Conservation (phyloP, 2,329 filamentous ascomycete species). For the Cytospora piceicola region DNA sequence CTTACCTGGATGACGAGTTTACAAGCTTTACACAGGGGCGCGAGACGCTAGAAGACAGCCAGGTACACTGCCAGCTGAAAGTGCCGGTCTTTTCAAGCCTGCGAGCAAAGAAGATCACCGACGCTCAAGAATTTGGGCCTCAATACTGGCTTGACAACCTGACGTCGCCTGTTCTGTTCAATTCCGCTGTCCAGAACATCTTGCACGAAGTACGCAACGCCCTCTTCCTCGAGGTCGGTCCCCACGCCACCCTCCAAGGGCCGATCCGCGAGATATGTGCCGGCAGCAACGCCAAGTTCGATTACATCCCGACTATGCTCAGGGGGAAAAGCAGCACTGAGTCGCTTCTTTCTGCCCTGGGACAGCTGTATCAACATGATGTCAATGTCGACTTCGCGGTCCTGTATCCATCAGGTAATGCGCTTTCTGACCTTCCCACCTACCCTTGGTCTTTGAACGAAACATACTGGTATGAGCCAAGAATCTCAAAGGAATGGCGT, state of each 20-base stretch:
- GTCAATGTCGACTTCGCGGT: neutral
- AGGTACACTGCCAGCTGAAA: too few species aligned
- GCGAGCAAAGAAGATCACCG: too few species aligned
- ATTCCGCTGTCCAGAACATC: neutral
- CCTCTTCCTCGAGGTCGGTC: constrained; percentile 28
- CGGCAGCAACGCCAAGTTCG: too few species aligned
- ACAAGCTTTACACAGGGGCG: too few species aligned
- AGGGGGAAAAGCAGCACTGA: constrained; percentile 26
- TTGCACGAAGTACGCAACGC: neutral
- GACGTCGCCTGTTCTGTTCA: constrained; percentile 26
- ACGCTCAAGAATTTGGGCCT: constrained; percentile 17
- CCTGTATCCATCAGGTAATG: neutral
- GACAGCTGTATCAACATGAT: neutral
- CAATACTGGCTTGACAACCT: constrained; percentile 3
- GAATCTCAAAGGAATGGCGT: constrained; percentile 38
- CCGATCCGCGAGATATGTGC: constrained; percentile 25
- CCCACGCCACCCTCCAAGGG: constrained; percentile 26
- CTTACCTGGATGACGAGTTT: too few species aligned
- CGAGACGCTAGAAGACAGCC: too few species aligned
- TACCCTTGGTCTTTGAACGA: constrained; percentile 24
- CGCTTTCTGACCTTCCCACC: neutral
- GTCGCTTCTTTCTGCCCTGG: neutral
- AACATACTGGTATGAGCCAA: constrained; percentile 37
- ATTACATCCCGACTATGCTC: constrained; percentile 19
- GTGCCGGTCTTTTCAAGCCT: too few species aligned